A percentile compares a stretch with the other conserved stretches of the same genome.
Evolutionary conservation across 2,329 filamentous ascomycete species (phyloP).

Genomic region (Trichoderma lentiforme): DNA sequence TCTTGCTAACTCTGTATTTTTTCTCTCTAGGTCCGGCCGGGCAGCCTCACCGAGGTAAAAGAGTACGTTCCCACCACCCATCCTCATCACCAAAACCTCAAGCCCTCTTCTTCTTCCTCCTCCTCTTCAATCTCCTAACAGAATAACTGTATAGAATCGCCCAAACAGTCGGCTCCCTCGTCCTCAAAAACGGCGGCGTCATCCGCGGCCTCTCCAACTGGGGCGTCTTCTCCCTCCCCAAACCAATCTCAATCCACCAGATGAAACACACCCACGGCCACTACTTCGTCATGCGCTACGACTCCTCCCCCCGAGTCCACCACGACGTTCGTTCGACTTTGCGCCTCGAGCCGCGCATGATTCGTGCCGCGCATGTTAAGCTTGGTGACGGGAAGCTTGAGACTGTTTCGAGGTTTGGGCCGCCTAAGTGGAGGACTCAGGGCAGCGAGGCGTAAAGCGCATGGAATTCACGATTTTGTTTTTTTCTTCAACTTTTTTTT

Average conservation of each 20-base stretch:
- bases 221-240: constrained; percentile 86
- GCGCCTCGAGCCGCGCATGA: constrained; percentile 82
- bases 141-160: constrained; percentile 64
- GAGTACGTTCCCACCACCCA: constrained; percentile 63
- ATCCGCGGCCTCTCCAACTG: constrained; percentile 93
- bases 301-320: constrained; percentile 71
- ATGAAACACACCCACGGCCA: constrained; percentile 80
- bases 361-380: constrained; percentile 83
- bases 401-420: constrained; percentile 49
- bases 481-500: neutral
- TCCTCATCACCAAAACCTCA: neutral
- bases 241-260: constrained; percentile 75
- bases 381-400: constrained; percentile 63
- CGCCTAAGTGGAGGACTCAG: constrained; percentile 47
- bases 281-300: constrained; percentile 98
- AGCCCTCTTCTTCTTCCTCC: neutral
- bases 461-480: neutral
- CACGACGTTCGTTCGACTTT: constrained; percentile 71
- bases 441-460: constrained; percentile 29
- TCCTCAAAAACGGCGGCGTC: constrained; percentile 82
- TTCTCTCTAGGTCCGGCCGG: constrained; percentile 73
- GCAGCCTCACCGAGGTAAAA: constrained; percentile 87
- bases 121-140: constrained; percentile 9
- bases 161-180: constrained; percentile 74
- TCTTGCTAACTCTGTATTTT: constrained; percentile 21